Evolutionary conservation across 192 early-diverging fungal species (phyloP), one percentile per base, ranked within the genome.

Genomic region (Diversispora epigaea): DNA sequence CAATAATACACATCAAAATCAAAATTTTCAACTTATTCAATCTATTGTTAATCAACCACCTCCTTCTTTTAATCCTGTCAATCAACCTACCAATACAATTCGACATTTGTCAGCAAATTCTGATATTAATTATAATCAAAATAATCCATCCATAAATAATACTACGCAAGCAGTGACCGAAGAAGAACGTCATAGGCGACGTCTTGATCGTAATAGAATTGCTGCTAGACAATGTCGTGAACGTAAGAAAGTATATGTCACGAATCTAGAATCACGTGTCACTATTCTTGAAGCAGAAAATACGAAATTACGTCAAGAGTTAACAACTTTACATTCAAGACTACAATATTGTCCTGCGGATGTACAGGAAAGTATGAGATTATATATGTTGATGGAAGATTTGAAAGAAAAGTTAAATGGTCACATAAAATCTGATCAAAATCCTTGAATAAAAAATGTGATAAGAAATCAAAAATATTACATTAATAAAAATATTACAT

Each of bases 211-310:
- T 70, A 94, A 94, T 81, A 81, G 92, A 8, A 80, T 92, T 22
- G 92, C 92, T 0, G 92, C 92, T 67, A 92, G 91, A 77, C 91
- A 92, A 77, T 94, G 91, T 60, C 89, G 92, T 15, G 89, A 91
- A 67, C 92, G 92, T 77, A 92, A 92, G 77, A 94, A 94, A 77
- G 86, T 80, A 19, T 92, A 88, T 70, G 88, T 94, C 32, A 76
- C 79, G 22, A 90, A 89, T 44, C 82, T 94, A 56, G 91, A 92
- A 65, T 81, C 87, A 47, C 86, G 88, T 54, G 82, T 91, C 7
- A 63, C 78, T 10, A 73, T 84, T 39, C 68, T 92, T 45, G 86
- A 89, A 62, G 84, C 88, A 46, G 91, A 93, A 43, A 92, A 92
- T 77, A 73, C 78, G 0, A 78, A 67, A 17, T 68, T 92, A 22